Base-by-base conservation (phyloP, 352 stramenopile genomes). In the Globisporangium viniferum region DNA sequence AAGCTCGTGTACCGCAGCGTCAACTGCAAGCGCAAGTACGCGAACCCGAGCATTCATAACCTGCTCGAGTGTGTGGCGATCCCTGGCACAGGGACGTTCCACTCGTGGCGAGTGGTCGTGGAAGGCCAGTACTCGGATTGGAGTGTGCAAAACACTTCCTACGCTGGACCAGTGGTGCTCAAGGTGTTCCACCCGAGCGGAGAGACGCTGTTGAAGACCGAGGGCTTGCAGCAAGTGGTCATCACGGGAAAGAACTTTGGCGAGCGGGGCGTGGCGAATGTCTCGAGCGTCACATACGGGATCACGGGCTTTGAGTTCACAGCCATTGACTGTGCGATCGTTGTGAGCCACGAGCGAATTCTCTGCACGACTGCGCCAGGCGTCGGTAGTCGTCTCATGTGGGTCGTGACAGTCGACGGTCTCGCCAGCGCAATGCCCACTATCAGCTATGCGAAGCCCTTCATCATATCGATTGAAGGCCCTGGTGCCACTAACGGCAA, bases 191-290 rank as follows among this genome's bases (percentile, higher is more conserved):
- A 71, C 9, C 73, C 73, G 5, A 80, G 73, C 63, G 79, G 81
- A 22, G 73, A 85, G 36, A 75, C 64, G 5, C 66, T 87, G 18
- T 73, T 90, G 24, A 75, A 75, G 22, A 88, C 81, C 14, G 82
- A 79, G 49, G 81, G 81, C 1, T 71, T 68, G 14, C 76, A 90
- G 53, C 65, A 82, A 36, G 71, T 90, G n/a, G 70, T 84, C 15
- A 83, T 90, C 22, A 76, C 70, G n/a, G 79, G 81, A 8, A 84
- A 84, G 58, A 88, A 90, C 53, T 90, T 90, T 67, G 81, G 81
- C 18, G 62, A 61, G 2, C 70, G 74, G 9, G 73, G 70, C 31
- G 57, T 73, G 0, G 77, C 79, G 3, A 73, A 36, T 0, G 73
- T 88, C 48, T 73, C 72, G 2, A 73, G 56, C 31, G 79, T 90